A percentile compares a stretch with the other conserved stretches of the same genome.
Conservation (phyloP, 192 early-diverging fungal species). For the Obelidium mucronatum region DNA sequence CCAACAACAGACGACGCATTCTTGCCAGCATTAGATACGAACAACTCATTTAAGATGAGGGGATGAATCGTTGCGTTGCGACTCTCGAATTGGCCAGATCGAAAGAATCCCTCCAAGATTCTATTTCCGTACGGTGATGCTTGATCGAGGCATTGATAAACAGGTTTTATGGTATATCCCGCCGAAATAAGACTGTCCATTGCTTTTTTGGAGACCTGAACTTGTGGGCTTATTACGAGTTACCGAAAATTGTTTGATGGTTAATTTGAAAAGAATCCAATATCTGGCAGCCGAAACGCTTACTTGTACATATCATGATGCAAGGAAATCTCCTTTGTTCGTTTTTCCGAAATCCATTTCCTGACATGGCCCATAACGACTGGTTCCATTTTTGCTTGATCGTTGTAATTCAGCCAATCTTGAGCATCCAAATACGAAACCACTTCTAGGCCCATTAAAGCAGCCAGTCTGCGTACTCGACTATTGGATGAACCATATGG, state of each 20-base stretch:
- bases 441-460: not conserved
- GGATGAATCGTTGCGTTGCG: not conserved
- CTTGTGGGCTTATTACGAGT: too few species aligned
- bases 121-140: conserved; percentile 4
- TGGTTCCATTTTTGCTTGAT: not conserved
- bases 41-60: too few species aligned
- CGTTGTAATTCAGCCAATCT: not conserved
- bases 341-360: not conserved
- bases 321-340: too few species aligned
- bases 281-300: too few species aligned
- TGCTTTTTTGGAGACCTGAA: not conserved
- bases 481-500: not conserved
- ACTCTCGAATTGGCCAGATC: conserved; percentile 7
- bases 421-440: conserved; percentile 1
- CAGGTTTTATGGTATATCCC: conserved; percentile 11
- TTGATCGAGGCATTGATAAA: conserved; percentile 2
- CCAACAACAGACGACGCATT: not conserved
- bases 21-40: not conserved
- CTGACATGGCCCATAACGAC: not conserved
- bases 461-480: conserved; percentile 24
- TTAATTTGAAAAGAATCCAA: too few species aligned
- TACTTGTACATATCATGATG: too few species aligned
- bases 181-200: not conserved
- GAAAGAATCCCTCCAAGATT: conserved; percentile 17
- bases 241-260: too few species aligned